Evolutionary conservation across 176 grass and related monocot genomes (phyloP), one percentile per base, ranked within the genome.

Genomic region (Musa acuminata): DNA sequence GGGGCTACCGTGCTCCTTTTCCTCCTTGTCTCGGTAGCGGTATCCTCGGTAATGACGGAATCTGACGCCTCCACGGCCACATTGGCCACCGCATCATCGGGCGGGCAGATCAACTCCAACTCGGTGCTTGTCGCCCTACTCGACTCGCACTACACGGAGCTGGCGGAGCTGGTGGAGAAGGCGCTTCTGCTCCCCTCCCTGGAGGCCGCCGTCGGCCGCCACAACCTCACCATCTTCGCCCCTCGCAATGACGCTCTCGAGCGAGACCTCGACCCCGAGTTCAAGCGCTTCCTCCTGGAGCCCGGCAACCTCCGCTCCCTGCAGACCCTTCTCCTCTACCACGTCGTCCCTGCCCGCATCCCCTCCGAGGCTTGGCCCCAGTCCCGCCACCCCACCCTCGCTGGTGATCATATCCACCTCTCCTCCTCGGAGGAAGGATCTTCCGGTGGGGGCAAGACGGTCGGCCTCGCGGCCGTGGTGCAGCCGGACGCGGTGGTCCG

Each of bases 101-200:
- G 51, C 67, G 19, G 24, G 0, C 90, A 85, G 19, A 83, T 97
- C 9, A 89, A 81, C 90, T 93, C 94, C 12, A 96, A 89, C 62
- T 96, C 86, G 1, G 89, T 96, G 35, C 79, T 92, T 74, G 92
- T 92, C 11, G 86, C 86, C 22, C 75, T 96, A 1, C 80, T 96
- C 7, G 89, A 96, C 71, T 96, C 89, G 8, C 89, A 84, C 78
- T 89, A 96, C 78, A 96, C 92, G 19, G 82, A 89, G 60, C 80
- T 96, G 0, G 82, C 84, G 4, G 87, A 96, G 63, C 84, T 96
- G 6, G 92, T 96, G 23, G 92, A 96, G 86, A 96, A 96, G 75
- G 89, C 87, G 14, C 82, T 92, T n/a, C 86, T 96, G 3, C 87
- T 96, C 7, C 84, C 83, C 19, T 7, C 77, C 6, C 89, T 92